Conservation (phyloP, 2,329 filamentous ascomycete species). For the Colletotrichum godetiae region DNA sequence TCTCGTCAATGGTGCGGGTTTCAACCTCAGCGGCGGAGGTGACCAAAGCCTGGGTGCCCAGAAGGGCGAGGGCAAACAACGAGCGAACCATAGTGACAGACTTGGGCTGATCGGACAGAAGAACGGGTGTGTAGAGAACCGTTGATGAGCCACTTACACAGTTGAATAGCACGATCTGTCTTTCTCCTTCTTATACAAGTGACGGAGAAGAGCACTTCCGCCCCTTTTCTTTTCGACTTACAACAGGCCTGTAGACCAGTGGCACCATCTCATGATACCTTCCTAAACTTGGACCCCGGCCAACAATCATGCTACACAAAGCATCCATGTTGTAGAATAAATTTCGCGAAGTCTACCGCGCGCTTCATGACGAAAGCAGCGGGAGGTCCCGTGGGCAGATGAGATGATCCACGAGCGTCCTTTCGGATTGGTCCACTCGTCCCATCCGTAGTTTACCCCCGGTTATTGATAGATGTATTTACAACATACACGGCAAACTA, state of each 20-base stretch:
- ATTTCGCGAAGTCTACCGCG: constrained; percentile 13
- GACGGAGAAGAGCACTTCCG: background rate
- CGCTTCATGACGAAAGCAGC: constrained; percentile 24
- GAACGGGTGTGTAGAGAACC: background rate
- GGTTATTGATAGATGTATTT: background rate
- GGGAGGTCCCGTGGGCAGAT: background rate
- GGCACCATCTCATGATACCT: background rate
- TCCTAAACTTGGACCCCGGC: background rate
- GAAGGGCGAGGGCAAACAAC: constrained; percentile 21
- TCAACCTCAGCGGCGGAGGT: constrained; percentile 46
- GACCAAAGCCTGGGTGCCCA: constrained; percentile 16
- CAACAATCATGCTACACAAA: background rate
- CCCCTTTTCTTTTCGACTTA: background rate
- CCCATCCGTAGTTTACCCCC: background rate
- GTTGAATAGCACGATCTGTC: no score
- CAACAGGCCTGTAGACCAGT: background rate
- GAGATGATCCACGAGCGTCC: background rate
- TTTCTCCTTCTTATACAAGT: background rate
- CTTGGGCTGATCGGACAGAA: background rate
- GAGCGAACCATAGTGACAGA: constrained; percentile 21
- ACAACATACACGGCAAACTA: background rate
- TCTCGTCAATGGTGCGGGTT: constrained; percentile 59
- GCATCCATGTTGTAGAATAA: background rate
- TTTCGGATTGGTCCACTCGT: background rate
- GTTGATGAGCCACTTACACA: background rate